phyloP scores from a whole-genome alignment of 2,329 filamentous ascomycete genomes.

The Westerdykella ornata region DNA sequence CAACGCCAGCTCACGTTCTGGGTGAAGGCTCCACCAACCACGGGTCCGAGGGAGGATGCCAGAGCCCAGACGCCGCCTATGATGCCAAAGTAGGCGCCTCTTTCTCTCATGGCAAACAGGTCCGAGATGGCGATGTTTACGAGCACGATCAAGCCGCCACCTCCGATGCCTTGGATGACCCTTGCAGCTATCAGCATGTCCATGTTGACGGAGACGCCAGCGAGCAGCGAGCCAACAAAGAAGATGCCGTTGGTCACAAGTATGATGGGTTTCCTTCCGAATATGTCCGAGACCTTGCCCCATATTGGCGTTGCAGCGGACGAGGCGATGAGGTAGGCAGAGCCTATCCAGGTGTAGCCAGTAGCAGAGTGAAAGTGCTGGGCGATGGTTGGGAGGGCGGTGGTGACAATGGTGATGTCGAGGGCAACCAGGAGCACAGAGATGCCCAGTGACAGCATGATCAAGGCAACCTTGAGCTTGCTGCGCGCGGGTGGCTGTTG shows the following conservation, averaged over 20 bases:
- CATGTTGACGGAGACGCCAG: slow-evolving; percentile 52
- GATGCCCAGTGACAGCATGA: slow-evolving; percentile 47
- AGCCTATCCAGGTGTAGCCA: slow-evolving; percentile 51
- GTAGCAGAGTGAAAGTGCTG: slow-evolving; percentile 46
- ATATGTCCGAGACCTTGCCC: slow-evolving; percentile 61
- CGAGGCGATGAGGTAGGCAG: slow-evolving; percentile 46
- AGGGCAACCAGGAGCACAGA: slow-evolving; percentile 55
- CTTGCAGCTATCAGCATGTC: slow-evolving; percentile 57
- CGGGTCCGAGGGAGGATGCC: slow-evolving; percentile 58
- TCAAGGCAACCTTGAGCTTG: slow-evolving; percentile 41
- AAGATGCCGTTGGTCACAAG: slow-evolving; percentile 56
- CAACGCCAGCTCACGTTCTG: slow-evolving; percentile 57
- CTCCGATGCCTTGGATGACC: slow-evolving; percentile 57
- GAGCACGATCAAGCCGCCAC: slow-evolving; percentile 57
- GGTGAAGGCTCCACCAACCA: slow-evolving; percentile 62
- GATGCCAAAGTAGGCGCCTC: slow-evolving; percentile 58
- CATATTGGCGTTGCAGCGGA: slow-evolving; percentile 51
- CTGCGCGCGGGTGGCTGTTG: slow-evolving; percentile 30
- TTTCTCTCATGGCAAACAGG: slow-evolving; percentile 53
- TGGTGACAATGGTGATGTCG: slow-evolving; percentile 58
- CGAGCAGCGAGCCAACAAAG: slow-evolving; percentile 56
- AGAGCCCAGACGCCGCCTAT: slow-evolving; percentile 62
- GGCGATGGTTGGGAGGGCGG: slow-evolving; percentile 55
- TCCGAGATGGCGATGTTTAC: slow-evolving; percentile 60
- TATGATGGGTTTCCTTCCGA: slow-evolving; percentile 58